A percentile compares a stretch with the other conserved stretches of the same genome.
Evolutionary conservation across 352 stramenopile genomes (phyloP).

Genomic region (Globisporangium acanthophoron): DNA sequence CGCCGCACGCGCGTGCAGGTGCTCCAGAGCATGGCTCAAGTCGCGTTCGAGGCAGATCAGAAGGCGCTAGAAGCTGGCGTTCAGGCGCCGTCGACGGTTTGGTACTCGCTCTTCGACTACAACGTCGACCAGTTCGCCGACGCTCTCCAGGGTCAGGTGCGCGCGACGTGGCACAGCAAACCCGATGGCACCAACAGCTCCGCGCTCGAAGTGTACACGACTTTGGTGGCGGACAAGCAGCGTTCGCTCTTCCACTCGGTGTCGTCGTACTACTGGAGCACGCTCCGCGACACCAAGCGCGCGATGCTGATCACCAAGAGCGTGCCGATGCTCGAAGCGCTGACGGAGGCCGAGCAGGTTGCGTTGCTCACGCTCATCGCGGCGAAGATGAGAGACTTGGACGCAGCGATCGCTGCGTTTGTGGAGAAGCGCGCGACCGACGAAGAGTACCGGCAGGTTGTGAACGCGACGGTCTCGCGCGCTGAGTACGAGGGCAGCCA

Average conservation of each 20-base stretch:
- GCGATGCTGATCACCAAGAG: conserved; percentile 20
- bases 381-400: conserved; percentile 21
- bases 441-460: conserved; percentile 28
- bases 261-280: conserved; percentile 39
- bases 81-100: conserved; percentile 49
- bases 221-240: conserved; percentile 16
- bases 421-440: conserved; percentile 23
- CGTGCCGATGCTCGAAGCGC: conserved; percentile 20
- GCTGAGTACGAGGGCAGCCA: conserved; percentile 44
- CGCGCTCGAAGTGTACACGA: conserved; percentile 30
- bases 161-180: conserved; percentile 18
- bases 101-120: conserved; percentile 50
- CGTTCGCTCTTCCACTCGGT: conserved; percentile 24
- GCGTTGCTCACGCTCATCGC: conserved; percentile 21
- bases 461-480: conserved; percentile 24
- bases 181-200: conserved; percentile 4
- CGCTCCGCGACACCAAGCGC: conserved; percentile 21
- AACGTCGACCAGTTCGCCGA: conserved; percentile 52
- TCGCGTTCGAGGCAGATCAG: conserved; percentile 39
- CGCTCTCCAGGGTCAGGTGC: conserved; percentile 36
- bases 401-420: conserved; percentile 24
- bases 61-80: conserved; percentile 36
- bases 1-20: conserved; percentile 22
- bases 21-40: conserved; percentile 25
- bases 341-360: conserved; percentile 30